Conservation (phyloP, 2,329 filamentous ascomycete species). For the Juglanconis oblonga region DNA sequence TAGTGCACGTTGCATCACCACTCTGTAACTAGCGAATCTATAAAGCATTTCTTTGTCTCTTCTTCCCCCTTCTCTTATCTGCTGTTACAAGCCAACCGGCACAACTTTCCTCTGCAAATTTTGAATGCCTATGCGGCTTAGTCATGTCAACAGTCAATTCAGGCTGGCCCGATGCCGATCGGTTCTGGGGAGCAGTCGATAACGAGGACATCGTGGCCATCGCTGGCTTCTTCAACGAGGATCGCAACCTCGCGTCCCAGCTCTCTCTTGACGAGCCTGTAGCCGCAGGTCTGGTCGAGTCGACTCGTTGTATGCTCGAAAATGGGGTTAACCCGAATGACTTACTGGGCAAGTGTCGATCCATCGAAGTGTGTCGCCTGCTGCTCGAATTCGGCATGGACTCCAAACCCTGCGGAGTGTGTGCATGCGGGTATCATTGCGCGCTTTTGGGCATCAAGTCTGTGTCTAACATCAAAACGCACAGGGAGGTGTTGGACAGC, state of each 20-base stretch:
- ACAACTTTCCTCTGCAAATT: not conserved
- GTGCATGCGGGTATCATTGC: not conserved
- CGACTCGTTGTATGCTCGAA: not conserved
- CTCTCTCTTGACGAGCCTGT: not conserved
- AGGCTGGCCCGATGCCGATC: not conserved
- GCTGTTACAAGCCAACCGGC: not conserved
- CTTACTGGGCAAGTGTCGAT: not conserved
- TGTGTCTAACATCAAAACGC: not conserved
- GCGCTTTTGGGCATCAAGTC: not conserved
- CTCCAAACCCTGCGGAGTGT: not conserved
- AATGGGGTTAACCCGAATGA: not conserved
- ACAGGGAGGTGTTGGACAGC: not conserved
- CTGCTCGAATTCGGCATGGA: not conserved
- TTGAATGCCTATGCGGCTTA: not conserved
- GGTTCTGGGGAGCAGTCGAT: not conserved
- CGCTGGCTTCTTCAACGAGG: not conserved
- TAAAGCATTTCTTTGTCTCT: no score
- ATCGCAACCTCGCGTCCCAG: not conserved
- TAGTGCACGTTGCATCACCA: no score
- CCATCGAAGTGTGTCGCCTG: not conserved
- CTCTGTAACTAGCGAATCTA: no score
- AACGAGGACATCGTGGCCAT: not conserved
- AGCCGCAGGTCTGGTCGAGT: not conserved
- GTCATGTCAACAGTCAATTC: not conserved
- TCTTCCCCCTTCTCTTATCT: no score